These are phyloP conservation scores for Zopfochytrium polystomum DNA, from an alignment of 371 early-diverging fungal species.

Conservation along the genomic window DNA sequence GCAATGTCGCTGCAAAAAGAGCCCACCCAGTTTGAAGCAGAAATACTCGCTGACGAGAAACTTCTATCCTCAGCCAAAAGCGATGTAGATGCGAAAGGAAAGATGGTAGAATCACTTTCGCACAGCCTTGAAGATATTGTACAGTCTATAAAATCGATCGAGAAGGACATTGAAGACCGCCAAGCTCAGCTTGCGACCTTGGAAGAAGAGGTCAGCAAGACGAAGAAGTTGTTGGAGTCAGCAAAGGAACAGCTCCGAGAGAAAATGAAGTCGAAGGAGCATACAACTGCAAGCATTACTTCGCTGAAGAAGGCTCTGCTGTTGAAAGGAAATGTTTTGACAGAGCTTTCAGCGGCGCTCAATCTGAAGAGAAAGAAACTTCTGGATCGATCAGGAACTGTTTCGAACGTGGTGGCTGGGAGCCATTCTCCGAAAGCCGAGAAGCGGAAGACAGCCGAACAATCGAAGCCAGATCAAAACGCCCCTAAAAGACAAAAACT, in stretches of 20 bases:
- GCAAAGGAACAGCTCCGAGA: not conserved
- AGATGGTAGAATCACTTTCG: too few species aligned
- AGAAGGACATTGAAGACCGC: not conserved
- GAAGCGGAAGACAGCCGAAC: too few species aligned
- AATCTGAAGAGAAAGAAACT: not conserved
- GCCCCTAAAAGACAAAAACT: too few species aligned
- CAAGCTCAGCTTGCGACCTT: not conserved
- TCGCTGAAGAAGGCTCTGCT: not conserved
- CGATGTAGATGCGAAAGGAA: not conserved
- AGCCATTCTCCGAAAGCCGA: too few species aligned
- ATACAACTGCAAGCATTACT: not conserved
- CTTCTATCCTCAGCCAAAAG: not conserved
- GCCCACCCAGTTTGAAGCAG: too few species aligned
- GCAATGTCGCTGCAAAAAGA: too few species aligned
- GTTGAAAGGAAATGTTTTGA: not conserved
- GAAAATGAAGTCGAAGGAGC: not conserved
- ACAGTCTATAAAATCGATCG: not conserved
- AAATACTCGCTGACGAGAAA: not conserved
- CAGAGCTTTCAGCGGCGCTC: not conserved
- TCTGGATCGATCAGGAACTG: too few species aligned
- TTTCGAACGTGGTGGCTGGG: too few species aligned
- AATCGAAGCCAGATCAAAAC: too few species aligned
- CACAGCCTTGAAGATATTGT: not conserved
- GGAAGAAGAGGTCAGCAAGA: not conserved
- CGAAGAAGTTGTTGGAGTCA: not conserved